Percentiles rank a stretch among this genome's conserved stretches.
phyloP scores from a whole-genome alignment of 2,329 filamentous ascomycete genomes.

The Amauroascus verrucosus region DNA sequence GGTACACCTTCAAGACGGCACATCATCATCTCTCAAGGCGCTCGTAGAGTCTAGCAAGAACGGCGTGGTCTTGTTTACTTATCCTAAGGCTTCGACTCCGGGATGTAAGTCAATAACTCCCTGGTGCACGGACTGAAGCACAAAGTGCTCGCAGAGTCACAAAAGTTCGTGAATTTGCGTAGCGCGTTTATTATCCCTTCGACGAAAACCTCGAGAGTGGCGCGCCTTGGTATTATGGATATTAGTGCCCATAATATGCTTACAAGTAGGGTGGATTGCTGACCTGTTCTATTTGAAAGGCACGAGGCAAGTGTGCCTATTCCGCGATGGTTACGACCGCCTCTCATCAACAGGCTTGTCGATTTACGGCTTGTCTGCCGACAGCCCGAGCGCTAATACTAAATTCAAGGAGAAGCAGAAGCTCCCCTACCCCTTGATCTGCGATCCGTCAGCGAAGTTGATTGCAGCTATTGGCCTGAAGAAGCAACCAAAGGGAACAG shows the following conservation, averaged over 20 bases:
- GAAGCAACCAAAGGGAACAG: constrained; percentile 70
- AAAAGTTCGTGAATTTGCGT: not conserved
- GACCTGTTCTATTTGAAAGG: constrained; percentile 43
- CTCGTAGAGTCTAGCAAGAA: constrained; percentile 73
- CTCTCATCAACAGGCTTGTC: constrained; percentile 69
- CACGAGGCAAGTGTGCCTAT: constrained; percentile 85
- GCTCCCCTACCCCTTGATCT: constrained; percentile 77
- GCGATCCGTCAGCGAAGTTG: constrained; percentile 63
- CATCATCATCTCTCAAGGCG: constrained; percentile 65
- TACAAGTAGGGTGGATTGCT: not conserved
- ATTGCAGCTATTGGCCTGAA: constrained; percentile 83
- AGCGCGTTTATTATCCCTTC: too few relatives aligned
- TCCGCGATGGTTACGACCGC: constrained; percentile 71
- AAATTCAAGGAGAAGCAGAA: constrained; percentile 88
- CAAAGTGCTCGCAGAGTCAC: not conserved
- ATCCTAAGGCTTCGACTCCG: constrained; percentile 86
- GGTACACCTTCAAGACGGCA: constrained; percentile 75
- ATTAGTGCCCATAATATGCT: not conserved
- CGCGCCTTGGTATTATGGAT: not conserved
- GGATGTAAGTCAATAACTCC: constrained; percentile 60
- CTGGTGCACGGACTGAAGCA: not conserved
- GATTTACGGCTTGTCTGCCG: constrained; percentile 82
- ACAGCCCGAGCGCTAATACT: constrained; percentile 83
- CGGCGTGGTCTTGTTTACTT: constrained; percentile 88
- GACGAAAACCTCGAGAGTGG: not conserved